Evolutionary conservation across 495 filamentous ascomycete species (phyloP).

Genomic region (Annulohypoxylon stygium): DNA sequence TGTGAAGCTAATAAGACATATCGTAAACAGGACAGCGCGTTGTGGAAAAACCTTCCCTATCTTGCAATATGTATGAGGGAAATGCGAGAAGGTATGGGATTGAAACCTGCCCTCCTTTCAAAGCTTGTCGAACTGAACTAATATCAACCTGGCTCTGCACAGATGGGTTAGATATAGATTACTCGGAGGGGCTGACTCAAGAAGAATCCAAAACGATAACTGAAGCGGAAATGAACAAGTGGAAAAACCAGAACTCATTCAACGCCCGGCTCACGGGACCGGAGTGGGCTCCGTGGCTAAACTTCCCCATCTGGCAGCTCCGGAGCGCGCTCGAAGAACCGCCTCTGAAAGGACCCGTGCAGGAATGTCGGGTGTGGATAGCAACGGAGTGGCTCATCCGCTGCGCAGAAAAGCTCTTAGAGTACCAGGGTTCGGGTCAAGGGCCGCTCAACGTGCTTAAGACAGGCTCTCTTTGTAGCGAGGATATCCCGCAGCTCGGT

Average conservation of each 20-base stretch:
- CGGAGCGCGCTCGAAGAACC: not conserved
- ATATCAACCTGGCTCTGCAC: not conserved
- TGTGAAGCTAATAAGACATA: not conserved
- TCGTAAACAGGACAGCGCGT: not conserved
- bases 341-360: not conserved
- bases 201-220: not conserved
- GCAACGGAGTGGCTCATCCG: not conserved
- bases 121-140: not conserved
- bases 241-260: not conserved
- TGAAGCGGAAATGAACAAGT: not conserved
- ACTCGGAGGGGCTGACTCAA: not conserved
- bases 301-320: not conserved
- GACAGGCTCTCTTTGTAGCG: not conserved
- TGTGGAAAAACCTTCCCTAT: not conserved
- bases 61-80: not conserved
- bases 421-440: not conserved
- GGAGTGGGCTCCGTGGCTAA: not conserved
- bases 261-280: not conserved
- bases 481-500: not conserved
- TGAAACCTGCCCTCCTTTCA: not conserved
- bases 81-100: not conserved
- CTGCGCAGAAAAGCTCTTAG: not conserved
- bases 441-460: not conserved
- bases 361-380: not conserved
- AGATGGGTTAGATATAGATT: not conserved